These are phyloP conservation scores for Trametes meyenii DNA, from an alignment of 768 basidiomycete species.

Conservation along the genomic window DNA sequence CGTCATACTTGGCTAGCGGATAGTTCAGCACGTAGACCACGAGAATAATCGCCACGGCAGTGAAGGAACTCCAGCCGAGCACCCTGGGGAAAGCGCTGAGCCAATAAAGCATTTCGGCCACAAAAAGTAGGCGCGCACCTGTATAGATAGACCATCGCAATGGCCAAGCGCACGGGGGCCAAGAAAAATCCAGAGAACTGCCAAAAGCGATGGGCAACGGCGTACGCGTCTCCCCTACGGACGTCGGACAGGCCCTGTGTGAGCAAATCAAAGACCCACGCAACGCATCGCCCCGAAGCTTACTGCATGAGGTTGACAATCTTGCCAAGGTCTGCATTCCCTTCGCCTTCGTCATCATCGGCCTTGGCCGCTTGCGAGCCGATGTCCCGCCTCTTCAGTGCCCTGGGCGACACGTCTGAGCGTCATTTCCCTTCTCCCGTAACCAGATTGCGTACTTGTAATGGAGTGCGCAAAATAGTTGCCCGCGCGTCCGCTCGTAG, in stretches of 20 bases:
- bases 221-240: slow-evolving; percentile 68
- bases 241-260: neutral
- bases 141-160: slow-evolving; percentile 73
- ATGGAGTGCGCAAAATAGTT: slow-evolving; percentile 70
- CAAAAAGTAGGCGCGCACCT: slow-evolving; percentile 41
- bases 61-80: slow-evolving; percentile 77
- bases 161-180: slow-evolving; percentile 63
- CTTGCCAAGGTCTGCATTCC: slow-evolving; percentile 62
- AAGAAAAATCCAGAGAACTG: slow-evolving; percentile 66
- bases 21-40: slow-evolving; percentile 66
- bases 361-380: slow-evolving; percentile 46
- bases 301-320: slow-evolving; percentile 79
- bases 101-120: neutral
- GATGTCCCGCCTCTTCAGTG: slow-evolving; percentile 60
- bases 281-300: slow-evolving; percentile 28
- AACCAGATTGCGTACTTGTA: slow-evolving; percentile 45
- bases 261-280: neutral
- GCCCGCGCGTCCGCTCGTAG: slow-evolving; percentile 73
- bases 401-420: slow-evolving; percentile 24
- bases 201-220: slow-evolving; percentile 74
- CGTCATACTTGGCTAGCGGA: slow-evolving; percentile 66
- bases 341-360: slow-evolving; percentile 34
- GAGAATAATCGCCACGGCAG: slow-evolving; percentile 67
- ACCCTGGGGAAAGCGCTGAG: slow-evolving; percentile 44
- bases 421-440: neutral